Base-by-base conservation (phyloP, 768 basidiomycete genomes). In the Lactifluus echinatus region DNA sequence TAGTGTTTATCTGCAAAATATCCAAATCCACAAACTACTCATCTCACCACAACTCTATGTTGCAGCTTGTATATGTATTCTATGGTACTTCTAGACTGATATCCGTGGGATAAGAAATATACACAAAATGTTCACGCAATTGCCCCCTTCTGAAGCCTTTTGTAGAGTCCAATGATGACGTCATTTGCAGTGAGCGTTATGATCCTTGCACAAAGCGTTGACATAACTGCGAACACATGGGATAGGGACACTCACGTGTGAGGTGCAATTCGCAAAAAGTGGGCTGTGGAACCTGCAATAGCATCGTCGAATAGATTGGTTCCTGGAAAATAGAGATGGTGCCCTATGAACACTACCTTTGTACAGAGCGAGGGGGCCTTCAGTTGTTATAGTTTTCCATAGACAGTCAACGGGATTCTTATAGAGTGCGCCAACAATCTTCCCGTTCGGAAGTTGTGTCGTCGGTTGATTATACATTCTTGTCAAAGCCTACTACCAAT, bases 391-490 rank as follows among this genome's bases (percentile, higher is more conserved):
- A 0, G 96, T 99, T 76, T 96, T 97, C 90, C 89, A 95, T 49
- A 99, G 74, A 73, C 95, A 97, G 65, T 97, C 93, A 65, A 97
- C 84, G 3, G 94, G 94, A 66, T 88, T 93, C 69, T 79, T 88
- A 73, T 98, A 96, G 19, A 94, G 72, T 1, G 82, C 74, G 12
- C 93, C 94, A 60, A 82, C 79, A 28, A 80, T 68, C 63, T 74
- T 83, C 33, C 93, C 93, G 63, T 87, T 77, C 2, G 87, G 83
- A 36, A 83, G 76, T 44, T 73, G 73, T 63, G 76, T 76, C 0
- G 91, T 93, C 10, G 91, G 89, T 75, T 95, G 96, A 67, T 97
- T 97, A 70, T 98, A 99, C 80, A 98, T 84, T 56, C 96, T 79
- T 7, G 96, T 98, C 48, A 98, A 71, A 49, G 89, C 87, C 82